phyloP scores from a whole-genome alignment of 139 green algal species.

The Klebsormidium nitens region DNA sequence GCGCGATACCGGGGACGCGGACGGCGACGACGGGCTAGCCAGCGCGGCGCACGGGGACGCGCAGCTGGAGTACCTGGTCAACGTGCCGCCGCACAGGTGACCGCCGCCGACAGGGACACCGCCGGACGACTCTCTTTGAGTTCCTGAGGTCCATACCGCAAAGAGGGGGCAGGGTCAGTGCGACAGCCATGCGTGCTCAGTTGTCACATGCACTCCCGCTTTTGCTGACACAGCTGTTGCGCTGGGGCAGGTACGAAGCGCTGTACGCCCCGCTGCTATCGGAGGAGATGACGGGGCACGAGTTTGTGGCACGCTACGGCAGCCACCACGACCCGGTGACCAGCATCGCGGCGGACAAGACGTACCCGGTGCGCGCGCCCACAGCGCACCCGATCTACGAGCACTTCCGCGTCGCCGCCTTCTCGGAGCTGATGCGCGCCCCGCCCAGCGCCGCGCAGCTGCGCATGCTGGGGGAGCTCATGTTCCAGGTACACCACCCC shows the following conservation, averaged over 20 bases:
- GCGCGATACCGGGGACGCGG: background rate
- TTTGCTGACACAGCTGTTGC: background rate
- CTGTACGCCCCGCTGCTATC: constrained; percentile 57
- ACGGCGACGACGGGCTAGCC: too few relatives aligned
- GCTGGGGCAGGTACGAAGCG: constrained; percentile 34
- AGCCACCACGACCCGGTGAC: constrained; percentile 69
- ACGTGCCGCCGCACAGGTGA: constrained; percentile 50
- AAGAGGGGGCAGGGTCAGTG: too few relatives aligned
- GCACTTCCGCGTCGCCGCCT: constrained; percentile 67
- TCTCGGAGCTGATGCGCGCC: constrained; percentile 38
- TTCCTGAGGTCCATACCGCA: too few relatives aligned
- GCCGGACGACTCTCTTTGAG: too few relatives aligned
- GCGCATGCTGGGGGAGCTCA: constrained; percentile 77
- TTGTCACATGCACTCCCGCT: too few relatives aligned
- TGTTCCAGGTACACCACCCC: constrained; percentile 51
- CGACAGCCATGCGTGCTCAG: too few relatives aligned
- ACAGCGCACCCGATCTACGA: constrained; percentile 76
- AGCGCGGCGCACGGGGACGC: too few relatives aligned
- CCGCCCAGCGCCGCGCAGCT: constrained; percentile 26
- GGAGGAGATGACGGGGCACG: constrained; percentile 48
- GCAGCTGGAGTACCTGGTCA: constrained; percentile 50
- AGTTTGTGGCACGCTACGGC: constrained; percentile 62
- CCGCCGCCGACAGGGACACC: too few relatives aligned
- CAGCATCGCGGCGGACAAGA: constrained; percentile 38
- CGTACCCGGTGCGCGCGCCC: constrained; percentile 55